phyloP scores from a whole-genome alignment of 495 filamentous ascomycete genomes.

The Arthonia radiata region DNA sequence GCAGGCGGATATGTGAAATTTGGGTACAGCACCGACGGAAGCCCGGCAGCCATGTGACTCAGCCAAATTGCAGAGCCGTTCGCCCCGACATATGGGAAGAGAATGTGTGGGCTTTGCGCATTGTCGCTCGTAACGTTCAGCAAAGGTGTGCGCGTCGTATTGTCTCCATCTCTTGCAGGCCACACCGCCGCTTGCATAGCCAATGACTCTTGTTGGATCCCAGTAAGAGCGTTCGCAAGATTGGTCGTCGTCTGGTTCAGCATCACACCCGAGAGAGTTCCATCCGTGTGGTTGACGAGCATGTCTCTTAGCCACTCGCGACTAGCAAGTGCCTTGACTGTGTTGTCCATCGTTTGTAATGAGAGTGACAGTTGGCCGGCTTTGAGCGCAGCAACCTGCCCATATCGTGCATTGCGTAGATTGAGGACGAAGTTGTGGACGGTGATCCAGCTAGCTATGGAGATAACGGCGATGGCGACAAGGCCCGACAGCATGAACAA shows the following conservation, averaged over 20 bases:
- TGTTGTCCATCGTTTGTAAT: slow-evolving; percentile 46
- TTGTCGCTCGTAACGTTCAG: slow-evolving; percentile 32
- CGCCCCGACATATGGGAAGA: slow-evolving; percentile 27
- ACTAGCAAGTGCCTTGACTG: slow-evolving; percentile 37
- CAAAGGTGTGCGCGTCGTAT: slow-evolving; percentile 20
- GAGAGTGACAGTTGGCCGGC: slow-evolving; percentile 55
- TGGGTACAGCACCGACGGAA: slow-evolving; percentile 42
- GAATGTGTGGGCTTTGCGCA: slow-evolving; percentile 21
- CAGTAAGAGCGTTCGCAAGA: slow-evolving; percentile 30
- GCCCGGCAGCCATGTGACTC: slow-evolving; percentile 33
- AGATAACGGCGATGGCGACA: slow-evolving; percentile 36
- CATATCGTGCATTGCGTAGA: not conserved
- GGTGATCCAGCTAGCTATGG: slow-evolving; percentile 47
- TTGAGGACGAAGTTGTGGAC: slow-evolving; percentile 46
- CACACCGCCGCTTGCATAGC: slow-evolving; percentile 42
- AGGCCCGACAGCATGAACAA: slow-evolving; percentile 47
- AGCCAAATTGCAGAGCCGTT: slow-evolving; percentile 33
- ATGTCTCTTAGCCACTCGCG: slow-evolving; percentile 39
- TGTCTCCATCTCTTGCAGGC: slow-evolving; percentile 35
- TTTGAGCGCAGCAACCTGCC: slow-evolving; percentile 67
- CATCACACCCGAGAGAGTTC: slow-evolving; percentile 24
- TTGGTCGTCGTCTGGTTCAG: slow-evolving; percentile 32
- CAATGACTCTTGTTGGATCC: slow-evolving; percentile 22
- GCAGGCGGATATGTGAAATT: slow-evolving; percentile 34
- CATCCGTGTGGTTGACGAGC: slow-evolving; percentile 28